Evolutionary conservation across 495 filamentous ascomycete species (phyloP).

Genomic region (Pseudomonodictys pantanalensis): DNA sequence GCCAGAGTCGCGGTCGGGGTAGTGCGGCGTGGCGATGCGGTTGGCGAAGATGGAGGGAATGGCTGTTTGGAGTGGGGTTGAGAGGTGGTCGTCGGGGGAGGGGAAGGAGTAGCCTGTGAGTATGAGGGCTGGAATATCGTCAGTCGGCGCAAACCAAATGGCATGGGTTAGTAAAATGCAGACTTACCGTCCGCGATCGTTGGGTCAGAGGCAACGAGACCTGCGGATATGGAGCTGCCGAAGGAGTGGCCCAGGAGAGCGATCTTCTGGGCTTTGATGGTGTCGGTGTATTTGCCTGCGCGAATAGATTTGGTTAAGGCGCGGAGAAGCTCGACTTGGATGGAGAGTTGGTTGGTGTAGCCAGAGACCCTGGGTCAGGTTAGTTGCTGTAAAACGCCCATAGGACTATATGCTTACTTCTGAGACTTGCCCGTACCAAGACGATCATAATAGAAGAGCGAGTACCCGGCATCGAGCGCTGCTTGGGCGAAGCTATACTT

Average conservation of each 20-base stretch:
- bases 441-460: constrained; percentile 35
- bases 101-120: constrained; percentile 24
- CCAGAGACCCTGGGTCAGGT: constrained; percentile 12
- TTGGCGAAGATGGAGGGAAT: constrained; percentile 9
- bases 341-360: constrained; percentile 16
- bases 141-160: neutral
- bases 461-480: constrained; percentile 29
- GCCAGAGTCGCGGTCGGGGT: constrained; percentile 17
- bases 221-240: constrained; percentile 17
- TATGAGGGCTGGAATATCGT: constrained; percentile 9
- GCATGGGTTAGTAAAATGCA: neutral
- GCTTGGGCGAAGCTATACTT: constrained; percentile 29
- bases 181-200: constrained; percentile 20
- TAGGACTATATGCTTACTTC: too few relatives aligned
- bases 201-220: constrained; percentile 9
- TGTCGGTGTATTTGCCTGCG: constrained; percentile 17
- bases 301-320: constrained; percentile 9
- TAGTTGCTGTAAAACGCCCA: neutral
- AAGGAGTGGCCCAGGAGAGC: constrained; percentile 33
- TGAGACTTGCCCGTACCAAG: constrained; percentile 27
- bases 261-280: constrained; percentile 18
- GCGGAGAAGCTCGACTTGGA: constrained; percentile 11
- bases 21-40: constrained; percentile 12
- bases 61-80: neutral
- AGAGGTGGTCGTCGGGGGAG: neutral